phyloP scores from a whole-genome alignment of 768 basidiomycete species.

The Lactarius pseudohatsudake region DNA sequence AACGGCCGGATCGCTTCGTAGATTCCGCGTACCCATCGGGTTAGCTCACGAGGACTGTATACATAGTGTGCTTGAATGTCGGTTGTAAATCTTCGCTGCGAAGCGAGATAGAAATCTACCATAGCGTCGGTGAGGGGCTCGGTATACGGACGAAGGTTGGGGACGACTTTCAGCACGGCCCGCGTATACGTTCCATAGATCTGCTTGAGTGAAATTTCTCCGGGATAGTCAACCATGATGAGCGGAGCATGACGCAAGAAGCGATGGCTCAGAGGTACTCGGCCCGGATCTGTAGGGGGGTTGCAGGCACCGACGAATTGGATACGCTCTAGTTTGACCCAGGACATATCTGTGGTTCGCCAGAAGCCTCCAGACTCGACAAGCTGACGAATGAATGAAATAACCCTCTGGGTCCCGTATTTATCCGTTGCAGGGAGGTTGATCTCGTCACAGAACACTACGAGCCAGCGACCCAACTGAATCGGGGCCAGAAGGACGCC shows the following conservation, averaged over 20 bases:
- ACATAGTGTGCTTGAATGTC: slow-evolving; percentile 99
- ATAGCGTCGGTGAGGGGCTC: slow-evolving; percentile 96
- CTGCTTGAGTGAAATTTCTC: slow-evolving; percentile 93
- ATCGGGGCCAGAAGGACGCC: slow-evolving; percentile 93
- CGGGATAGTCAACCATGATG: slow-evolving; percentile 99
- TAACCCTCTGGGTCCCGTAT: slow-evolving; percentile 97
- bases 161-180: slow-evolving; percentile 92
- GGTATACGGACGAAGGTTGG: slow-evolving; percentile 87
- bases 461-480: slow-evolving; percentile 96
- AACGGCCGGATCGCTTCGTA: slow-evolving; percentile 95
- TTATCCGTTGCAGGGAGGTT: slow-evolving; percentile 96
- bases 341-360: slow-evolving; percentile 90
- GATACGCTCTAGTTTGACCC: slow-evolving; percentile 98
- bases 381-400: slow-evolving; percentile 96
- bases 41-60: slow-evolving; percentile 98
- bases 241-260: slow-evolving; percentile 97
- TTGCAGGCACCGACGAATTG: slow-evolving; percentile 99
- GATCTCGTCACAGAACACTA: slow-evolving; percentile 99
- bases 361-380: slow-evolving; percentile 95
- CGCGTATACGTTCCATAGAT: slow-evolving; percentile 99
- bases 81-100: slow-evolving; percentile 92
- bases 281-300: slow-evolving; percentile 97
- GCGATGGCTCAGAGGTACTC: slow-evolving; percentile 95
- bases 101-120: slow-evolving; percentile 93
- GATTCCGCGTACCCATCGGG: slow-evolving; percentile 95